Evolutionary conservation across 2,329 filamentous ascomycete genomes (phyloP), one percentile per base, ranked within the genome.

Genomic region (Ophiostoma sp.): DNA sequence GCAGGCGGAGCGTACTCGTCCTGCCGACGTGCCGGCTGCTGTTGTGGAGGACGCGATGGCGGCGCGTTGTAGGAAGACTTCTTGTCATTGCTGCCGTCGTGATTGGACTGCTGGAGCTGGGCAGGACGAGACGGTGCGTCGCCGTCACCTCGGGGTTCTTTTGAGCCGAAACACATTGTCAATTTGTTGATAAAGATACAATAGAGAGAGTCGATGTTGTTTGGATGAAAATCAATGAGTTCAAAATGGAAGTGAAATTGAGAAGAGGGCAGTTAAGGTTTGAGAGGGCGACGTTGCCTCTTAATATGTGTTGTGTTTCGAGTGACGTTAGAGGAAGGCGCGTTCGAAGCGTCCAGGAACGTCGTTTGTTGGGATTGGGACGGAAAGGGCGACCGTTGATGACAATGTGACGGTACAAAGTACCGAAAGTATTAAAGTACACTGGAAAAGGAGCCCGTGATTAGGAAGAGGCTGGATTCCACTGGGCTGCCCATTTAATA

Each of bases 131-230:
- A 12, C 4, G 36, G 45, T 33, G 71, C 45, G 33, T 52, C 48
- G 61, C 28, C 33, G 50, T 25, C 33, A 22, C 33, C 63, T 3
- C 15, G 55, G 36, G 70, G n/a, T 4, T 74, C 48, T 57, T 76
- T 76, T 17, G 72, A 75, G n/a, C 74, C 73, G 50, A 77, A 77
- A 39, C 76, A 77, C 76, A 77, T 77, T 39, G 28, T 71, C 70
- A 12, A 1, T 17, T 12, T 63, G 17, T 7, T 57, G 36, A 39
- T 36, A 36, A 8, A 42, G 17, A 63, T 63, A 12, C 28, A 15
- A 17, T 33, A 17, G 31, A 12, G 2, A 7, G 28, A 63, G 17
- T 31, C 12, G 59, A 42, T 63, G 33, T n/a, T 63, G 31, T 9
- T 39, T 39, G 12, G 19, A 33, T 42, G 50, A 2, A 42, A 15